Conservation (phyloP, 768 basidiomycete species). For the Harrya chromipes region DNA sequence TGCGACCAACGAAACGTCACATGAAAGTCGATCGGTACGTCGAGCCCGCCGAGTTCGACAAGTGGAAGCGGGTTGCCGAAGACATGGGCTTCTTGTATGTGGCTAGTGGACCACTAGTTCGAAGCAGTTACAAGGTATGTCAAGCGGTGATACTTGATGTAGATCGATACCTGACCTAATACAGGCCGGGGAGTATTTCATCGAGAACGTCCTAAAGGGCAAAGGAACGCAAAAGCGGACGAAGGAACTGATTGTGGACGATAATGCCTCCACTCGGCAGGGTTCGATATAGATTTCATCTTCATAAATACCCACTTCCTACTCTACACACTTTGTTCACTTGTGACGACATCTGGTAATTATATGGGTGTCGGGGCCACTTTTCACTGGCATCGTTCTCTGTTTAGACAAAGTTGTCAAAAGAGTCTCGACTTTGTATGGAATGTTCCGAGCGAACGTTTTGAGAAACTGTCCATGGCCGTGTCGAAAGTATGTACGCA, state of each 20-base stretch:
- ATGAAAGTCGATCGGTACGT: conserved; percentile 99
- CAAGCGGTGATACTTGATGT: not conserved
- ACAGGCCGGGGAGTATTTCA: conserved; percentile 94
- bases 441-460: too few relatives aligned
- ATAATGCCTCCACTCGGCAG: conserved; percentile 5
- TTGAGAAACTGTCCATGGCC: too few relatives aligned
- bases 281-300: conserved; percentile 2
- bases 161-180: conserved; percentile 3
- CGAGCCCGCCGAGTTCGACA: conserved; percentile 87
- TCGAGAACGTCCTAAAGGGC: conserved; percentile 81
- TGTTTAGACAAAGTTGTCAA: too few relatives aligned
- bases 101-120: conserved; percentile 92
- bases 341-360: conserved; percentile 3
- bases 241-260: conserved; percentile 30
- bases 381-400: too few relatives aligned
- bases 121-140: conserved; percentile 94
- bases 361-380: not conserved
- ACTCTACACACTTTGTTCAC: not conserved
- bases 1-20: conserved; percentile 97
- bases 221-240: conserved; percentile 47
- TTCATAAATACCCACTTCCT: not conserved
- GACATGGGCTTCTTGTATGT: conserved; percentile 96
- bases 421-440: too few relatives aligned
- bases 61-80: conserved; percentile 88
- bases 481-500: too few relatives aligned